phyloP scores from a whole-genome alignment of 768 basidiomycete species.

The Phaeolepiota aurea region DNA sequence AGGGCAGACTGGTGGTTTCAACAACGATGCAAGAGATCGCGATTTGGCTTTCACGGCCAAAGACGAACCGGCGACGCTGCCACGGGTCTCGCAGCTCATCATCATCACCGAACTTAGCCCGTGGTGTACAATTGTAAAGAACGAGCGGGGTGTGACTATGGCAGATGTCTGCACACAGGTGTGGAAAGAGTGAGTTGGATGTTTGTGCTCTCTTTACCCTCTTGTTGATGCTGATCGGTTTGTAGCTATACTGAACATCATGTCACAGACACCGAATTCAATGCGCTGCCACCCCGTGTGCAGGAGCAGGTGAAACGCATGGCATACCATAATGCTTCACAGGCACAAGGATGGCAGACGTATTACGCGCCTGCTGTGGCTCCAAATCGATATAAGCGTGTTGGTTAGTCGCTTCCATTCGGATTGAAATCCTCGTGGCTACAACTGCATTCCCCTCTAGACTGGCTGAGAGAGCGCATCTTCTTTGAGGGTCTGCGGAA shows the following conservation, averaged over 20 bases:
- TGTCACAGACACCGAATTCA: slow-evolving; percentile 61
- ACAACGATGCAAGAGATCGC: slow-evolving; percentile 46
- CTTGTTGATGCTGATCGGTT: background rate
- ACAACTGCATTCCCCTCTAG: slow-evolving; percentile 23
- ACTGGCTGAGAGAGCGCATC: slow-evolving; percentile 69
- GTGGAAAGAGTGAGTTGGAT: slow-evolving; percentile 63
- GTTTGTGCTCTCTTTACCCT: background rate
- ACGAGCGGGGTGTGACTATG: slow-evolving; percentile 66
- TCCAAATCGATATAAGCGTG: slow-evolving; percentile 47
- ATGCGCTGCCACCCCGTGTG: slow-evolving; percentile 46
- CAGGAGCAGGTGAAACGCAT: slow-evolving; percentile 69
- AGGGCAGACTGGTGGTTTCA: slow-evolving; percentile 61
- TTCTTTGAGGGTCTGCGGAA: slow-evolving; percentile 60
- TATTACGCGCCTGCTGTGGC: slow-evolving; percentile 45
- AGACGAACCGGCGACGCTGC: slow-evolving; percentile 64
- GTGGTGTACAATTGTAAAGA: slow-evolving; percentile 74
- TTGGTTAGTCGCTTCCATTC: slow-evolving; percentile 38
- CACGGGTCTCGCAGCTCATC: slow-evolving; percentile 50
- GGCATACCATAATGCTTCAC: slow-evolving; percentile 30
- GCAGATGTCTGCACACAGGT: slow-evolving; percentile 66
- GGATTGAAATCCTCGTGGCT: background rate
- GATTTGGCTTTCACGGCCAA: slow-evolving; percentile 46
- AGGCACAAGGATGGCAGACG: slow-evolving; percentile 16
- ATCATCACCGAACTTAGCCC: slow-evolving; percentile 56
- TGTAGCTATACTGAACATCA: slow-evolving; percentile 60